Conservation (phyloP, 768 basidiomycete species). For the Boletellus emodensis region DNA sequence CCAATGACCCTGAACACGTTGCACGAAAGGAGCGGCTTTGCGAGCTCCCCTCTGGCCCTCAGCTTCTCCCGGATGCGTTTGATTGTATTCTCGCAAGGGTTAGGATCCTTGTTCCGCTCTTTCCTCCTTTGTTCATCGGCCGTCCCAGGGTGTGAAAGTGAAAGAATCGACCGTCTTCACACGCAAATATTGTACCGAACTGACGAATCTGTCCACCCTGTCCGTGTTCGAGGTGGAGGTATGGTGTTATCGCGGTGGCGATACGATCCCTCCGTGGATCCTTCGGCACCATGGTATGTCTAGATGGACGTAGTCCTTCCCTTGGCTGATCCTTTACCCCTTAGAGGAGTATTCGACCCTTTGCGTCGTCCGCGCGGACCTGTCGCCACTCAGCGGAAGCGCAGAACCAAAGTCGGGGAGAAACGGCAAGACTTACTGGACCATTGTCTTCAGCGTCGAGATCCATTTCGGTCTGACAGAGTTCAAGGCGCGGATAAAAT, state of each 20-base stretch:
- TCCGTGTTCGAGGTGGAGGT: slow-evolving; percentile 82
- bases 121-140: slow-evolving; percentile 6
- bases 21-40: slow-evolving; percentile 61
- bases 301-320: not conserved
- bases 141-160: slow-evolving; percentile 58
- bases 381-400: slow-evolving; percentile 68
- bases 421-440: slow-evolving; percentile 74
- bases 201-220: slow-evolving; percentile 69
- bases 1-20: slow-evolving; percentile 61
- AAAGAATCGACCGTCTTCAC: slow-evolving; percentile 80
- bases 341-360: slow-evolving; percentile 70
- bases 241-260: slow-evolving; percentile 80
- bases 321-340: slow-evolving; percentile 1
- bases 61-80: slow-evolving; percentile 76
- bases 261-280: slow-evolving; percentile 71
- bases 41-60: slow-evolving; percentile 74
- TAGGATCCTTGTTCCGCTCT: slow-evolving; percentile 21
- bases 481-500: slow-evolving; percentile 78
- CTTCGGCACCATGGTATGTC: slow-evolving; percentile 44
- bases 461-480: slow-evolving; percentile 82
- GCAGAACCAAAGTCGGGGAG: slow-evolving; percentile 63
- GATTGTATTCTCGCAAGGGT: slow-evolving; percentile 75
- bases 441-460: slow-evolving; percentile 79
- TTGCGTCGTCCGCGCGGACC: slow-evolving; percentile 73
- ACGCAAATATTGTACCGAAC: slow-evolving; percentile 77